Evolutionary conservation across 176 grass and related monocot genomes (phyloP).

Genomic region (Thinopyrum elongatum): DNA sequence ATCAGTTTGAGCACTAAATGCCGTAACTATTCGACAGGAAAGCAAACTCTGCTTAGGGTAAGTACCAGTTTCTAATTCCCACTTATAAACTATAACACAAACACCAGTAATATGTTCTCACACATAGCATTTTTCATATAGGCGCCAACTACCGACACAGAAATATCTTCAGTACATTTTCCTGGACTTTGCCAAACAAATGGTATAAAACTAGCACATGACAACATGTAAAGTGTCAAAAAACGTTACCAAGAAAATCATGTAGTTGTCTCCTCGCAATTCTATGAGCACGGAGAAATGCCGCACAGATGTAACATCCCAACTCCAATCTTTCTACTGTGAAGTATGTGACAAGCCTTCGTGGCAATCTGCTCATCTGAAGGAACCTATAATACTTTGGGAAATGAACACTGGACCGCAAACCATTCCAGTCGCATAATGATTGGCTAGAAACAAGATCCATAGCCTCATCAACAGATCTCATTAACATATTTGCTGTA

Average conservation of each 20-base stretch:
- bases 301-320: slow-evolving; percentile 82
- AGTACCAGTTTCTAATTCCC: neutral
- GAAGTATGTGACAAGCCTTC: slow-evolving; percentile 73
- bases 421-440: slow-evolving; percentile 82
- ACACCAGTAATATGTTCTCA: neutral
- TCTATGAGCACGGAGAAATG: slow-evolving; percentile 86
- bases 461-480: slow-evolving; percentile 96
- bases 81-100: neutral
- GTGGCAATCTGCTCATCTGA: slow-evolving; percentile 76
- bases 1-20: neutral
- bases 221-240: slow-evolving; percentile 15
- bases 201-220: slow-evolving; percentile 18
- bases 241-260: slow-evolving; percentile 88
- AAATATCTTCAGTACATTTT: neutral
- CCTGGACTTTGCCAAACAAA: slow-evolving; percentile 2
- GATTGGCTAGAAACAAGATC: slow-evolving; percentile 66
- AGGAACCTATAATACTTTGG: slow-evolving; percentile 78
- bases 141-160: neutral
- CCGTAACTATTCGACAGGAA: neutral
- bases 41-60: neutral
- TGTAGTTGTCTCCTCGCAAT: slow-evolving; percentile 74
- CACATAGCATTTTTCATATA: slow-evolving; percentile 7
- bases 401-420: slow-evolving; percentile 75
- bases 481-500: slow-evolving; percentile 80
- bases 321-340: slow-evolving; percentile 87